Base-by-base conservation (phyloP, 2,329 filamentous ascomycete genomes). In the Achaetomium macrosporum region DNA sequence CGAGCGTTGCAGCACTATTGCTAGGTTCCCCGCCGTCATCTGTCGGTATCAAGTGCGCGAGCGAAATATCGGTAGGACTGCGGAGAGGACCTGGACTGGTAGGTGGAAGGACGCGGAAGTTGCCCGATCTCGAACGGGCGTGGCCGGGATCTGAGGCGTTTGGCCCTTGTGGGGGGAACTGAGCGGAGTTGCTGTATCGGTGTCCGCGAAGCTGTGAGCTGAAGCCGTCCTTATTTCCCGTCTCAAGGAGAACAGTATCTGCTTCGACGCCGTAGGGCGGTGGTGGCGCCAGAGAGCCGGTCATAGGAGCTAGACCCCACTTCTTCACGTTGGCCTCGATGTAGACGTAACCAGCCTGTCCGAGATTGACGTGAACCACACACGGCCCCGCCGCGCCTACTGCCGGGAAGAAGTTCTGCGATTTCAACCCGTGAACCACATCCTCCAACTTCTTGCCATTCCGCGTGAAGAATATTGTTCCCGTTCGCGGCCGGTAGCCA, bases 261-360 rank as follows among this genome's bases (percentile, higher is more conserved):
- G 96, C 90, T 72, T 97, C 93, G 57, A 90, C 96, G 44, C 93
- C 93, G 66, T 99, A 99, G 1, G 93, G 93, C 47, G 93, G 93
- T 41, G 93, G 93, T 15, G 93, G 93, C 29, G 93, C 93, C 55
- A 99, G 77, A 64, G 90, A 96, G 54, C 93, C 93, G 1, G 90
- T 96, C 80, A 95, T 95, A 5, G 93, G 93, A 44, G 93, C 93
- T 51, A 99, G 76, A 2, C 93, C 93, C 93, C 93, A 99, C 76
- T 97, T 99, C 82, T 99, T 99, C 56, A 99, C 93, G 65, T 99
- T 99, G 57, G 92, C 93, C 71, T 99, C 93, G 63, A 99, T 97
- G 66, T 97, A 99, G 45, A 99, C 93, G 66, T 97, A 99, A 33
- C 93, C 93, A 65, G 93, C 89, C 68, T 99, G 93, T 8, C 93